Percentiles rank a stretch among this genome's conserved stretches.
Conservation (phyloP, 2,329 filamentous ascomycete genomes). For the Apiospora kogelbergensis region DNA sequence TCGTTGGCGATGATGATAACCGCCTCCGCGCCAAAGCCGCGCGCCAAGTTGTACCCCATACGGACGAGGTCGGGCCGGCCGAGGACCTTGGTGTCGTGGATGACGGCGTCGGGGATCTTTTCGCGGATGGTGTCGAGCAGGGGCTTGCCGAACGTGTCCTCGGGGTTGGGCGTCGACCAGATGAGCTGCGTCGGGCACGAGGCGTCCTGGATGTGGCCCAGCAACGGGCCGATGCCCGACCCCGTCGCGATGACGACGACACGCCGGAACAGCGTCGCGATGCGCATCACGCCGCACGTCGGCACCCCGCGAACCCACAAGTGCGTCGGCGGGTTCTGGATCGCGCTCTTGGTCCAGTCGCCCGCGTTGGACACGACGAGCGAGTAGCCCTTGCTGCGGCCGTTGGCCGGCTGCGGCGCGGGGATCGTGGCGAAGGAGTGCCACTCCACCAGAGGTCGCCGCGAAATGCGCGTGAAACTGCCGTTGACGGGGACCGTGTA, state of each 20-base stretch:
- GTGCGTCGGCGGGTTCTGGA: conserved; percentile 58
- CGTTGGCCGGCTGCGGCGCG: conserved; percentile 39
- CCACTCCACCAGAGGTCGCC: conserved; percentile 66
- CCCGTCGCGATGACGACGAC: conserved; percentile 70
- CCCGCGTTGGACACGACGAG: conserved; percentile 71
- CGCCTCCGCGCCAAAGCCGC: conserved; percentile 62
- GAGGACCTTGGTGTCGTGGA: conserved; percentile 63
- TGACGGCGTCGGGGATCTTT: conserved; percentile 61
- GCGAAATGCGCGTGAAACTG: conserved; percentile 59
- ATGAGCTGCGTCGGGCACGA: conserved; percentile 56
- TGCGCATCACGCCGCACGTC: conserved; percentile 65
- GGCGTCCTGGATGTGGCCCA: conserved; percentile 57
- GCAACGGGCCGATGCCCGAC: conserved; percentile 69
- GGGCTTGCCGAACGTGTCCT: conserved; percentile 59
- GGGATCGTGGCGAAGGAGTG: conserved; percentile 77
- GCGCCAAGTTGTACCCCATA: conserved; percentile 52
- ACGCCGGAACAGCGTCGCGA: conserved; percentile 64
- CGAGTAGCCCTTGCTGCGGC: conserved; percentile 57
- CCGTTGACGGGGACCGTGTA: conserved; percentile 60
- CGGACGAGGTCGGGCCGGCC: conserved; percentile 58
- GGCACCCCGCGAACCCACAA: conserved; percentile 71
- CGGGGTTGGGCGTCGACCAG: conserved; percentile 66
- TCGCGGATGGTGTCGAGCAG: conserved; percentile 55
- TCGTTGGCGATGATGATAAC: conserved; percentile 75
- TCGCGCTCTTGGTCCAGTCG: conserved; percentile 69